Evolutionary conservation across 2,329 filamentous ascomycete genomes (phyloP), one percentile per base, ranked within the genome.

Genomic region (Beauveria scarabaeidicola): DNA sequence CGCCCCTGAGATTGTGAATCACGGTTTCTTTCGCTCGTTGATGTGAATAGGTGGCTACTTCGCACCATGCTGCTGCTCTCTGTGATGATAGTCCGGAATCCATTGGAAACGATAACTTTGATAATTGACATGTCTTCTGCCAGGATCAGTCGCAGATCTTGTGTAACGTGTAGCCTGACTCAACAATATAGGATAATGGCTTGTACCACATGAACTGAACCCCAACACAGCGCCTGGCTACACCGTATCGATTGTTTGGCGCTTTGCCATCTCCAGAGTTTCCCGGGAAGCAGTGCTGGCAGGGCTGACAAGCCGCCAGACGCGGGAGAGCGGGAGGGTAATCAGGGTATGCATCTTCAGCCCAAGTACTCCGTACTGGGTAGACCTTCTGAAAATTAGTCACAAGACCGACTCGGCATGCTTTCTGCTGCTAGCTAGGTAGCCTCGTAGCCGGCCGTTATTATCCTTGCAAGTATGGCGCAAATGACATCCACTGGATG

Each of bases 401-500:
- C 55, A 58, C 9, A 41, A 2, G 32, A 32, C 17, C 21, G 23
- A 13, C 8, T 19, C 32, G 43, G 17, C 10, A 11, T 29, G 9
- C 32, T 19, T 10, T 11, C 29, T 29, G 11, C 5, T 46, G 19
- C 38, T 58, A 36, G 32, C 32, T 36, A 36, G 44, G 17, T 32
- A 58, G 55, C 46, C 21, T 21, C 3, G 17, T 58, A 51, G 46
- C 21, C 41, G 23, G 36, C 46, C 46, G 55, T 51, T 27, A 3
- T 9, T 51, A 58, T 58, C 55, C 55, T 58, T 58, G 55, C 55
- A 41, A 32, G 21, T 11, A 47, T 43, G 55, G 36, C 23, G 32
- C 36, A 21, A 51, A 51, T 43, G 36, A 21, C 46, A 43, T 23
- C 46, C 55, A 58, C 55, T 48, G 55, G 9, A 38, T 25, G 21